Base-by-base conservation (phyloP, 1,284 basidiomycete genomes). In the Limonomyces culmigenus region DNA sequence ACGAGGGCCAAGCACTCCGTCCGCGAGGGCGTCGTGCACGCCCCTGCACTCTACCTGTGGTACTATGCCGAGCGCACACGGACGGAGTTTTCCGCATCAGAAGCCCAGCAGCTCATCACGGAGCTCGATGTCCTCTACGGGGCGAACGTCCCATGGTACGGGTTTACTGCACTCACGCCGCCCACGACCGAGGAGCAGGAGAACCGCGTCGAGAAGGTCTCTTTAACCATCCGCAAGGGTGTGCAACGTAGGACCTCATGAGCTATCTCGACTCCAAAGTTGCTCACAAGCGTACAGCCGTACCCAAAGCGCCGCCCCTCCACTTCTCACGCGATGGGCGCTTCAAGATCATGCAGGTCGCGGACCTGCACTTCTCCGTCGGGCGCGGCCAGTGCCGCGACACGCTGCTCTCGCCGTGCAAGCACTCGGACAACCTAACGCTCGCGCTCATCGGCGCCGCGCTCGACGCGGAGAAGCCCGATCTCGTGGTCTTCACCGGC, bases 91-190 rank as follows among this genome's bases (percentile, higher is more conserved):
- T 60, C 56, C 3, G 42, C 17, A 5, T 20, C 59, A 14, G 62
- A 63, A n/a, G 74, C 80, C 39, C 69, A 65, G 38, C 41, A 72
- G 32, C 56, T 86, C 14, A 72, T 95, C 44, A 93, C 87, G 1
- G 88, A 95, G 52, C 43, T 93, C n/a, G 87, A 92, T 50, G 63
- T 92, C 2, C 54, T 84, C 0, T 92, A 75, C 48, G 89, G 89
- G 3, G 74, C 81, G 34, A 74, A 77, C 37, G 60, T 67, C 4
- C 73, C 85, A 0, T 87, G 83, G 71, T 88, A 74, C 45, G 88
- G 87, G 0, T 93, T 89, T 48, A 67, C 84, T 45, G 74, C 68
- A 45, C 48, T 88, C 2, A 54, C 68, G 19, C 74, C 41, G 3
- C 33, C 45, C 11, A 43, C 42, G 10, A 41, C 33, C 11, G 40